Percentiles rank a stretch among this genome's conserved stretches.
Conservation (phyloP, 208 protist species). For the Trypanosoma boissoni region DNA sequence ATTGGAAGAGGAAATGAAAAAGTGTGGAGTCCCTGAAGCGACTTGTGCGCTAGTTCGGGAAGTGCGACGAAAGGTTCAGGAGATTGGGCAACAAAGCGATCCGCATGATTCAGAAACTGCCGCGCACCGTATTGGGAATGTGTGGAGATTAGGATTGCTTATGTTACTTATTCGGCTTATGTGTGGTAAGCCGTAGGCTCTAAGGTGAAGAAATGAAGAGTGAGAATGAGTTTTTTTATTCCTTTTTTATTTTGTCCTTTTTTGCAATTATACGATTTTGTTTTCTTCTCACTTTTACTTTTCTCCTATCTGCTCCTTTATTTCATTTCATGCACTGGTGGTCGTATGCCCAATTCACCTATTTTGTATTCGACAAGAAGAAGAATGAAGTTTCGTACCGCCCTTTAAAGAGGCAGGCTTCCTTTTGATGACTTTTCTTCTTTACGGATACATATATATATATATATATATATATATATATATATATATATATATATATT, state of each 20-base stretch:
- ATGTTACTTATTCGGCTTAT: slow-evolving; percentile 65
- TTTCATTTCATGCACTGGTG: no score
- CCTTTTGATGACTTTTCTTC: no score
- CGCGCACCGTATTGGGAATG: slow-evolving; percentile 21
- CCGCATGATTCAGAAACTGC: slow-evolving; percentile 8
- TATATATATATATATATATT: no score
- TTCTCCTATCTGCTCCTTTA: neutral
- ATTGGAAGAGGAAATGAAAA: slow-evolving; percentile 76
- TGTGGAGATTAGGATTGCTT: slow-evolving; percentile 59
- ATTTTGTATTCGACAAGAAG: no score
- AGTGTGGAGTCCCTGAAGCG: slow-evolving; percentile 40
- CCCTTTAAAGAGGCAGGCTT: no score
- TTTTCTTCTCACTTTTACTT: neutral
- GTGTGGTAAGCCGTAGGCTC: slow-evolving; percentile 47
- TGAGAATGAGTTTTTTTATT: no score
- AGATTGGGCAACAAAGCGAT: slow-evolving; percentile 20
- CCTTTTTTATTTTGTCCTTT: slow-evolving; percentile 24
- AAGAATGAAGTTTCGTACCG: no score
- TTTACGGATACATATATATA: neutral
- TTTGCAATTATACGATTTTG: neutral
- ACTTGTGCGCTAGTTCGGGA: slow-evolving; percentile 55
- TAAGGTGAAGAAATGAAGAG: no score
- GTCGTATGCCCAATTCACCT: no score
- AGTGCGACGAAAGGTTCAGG: slow-evolving; percentile 54
- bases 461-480: neutral